Base-by-base conservation (phyloP, 148 eudicot genomes). In the Cornus suecica region DNA sequence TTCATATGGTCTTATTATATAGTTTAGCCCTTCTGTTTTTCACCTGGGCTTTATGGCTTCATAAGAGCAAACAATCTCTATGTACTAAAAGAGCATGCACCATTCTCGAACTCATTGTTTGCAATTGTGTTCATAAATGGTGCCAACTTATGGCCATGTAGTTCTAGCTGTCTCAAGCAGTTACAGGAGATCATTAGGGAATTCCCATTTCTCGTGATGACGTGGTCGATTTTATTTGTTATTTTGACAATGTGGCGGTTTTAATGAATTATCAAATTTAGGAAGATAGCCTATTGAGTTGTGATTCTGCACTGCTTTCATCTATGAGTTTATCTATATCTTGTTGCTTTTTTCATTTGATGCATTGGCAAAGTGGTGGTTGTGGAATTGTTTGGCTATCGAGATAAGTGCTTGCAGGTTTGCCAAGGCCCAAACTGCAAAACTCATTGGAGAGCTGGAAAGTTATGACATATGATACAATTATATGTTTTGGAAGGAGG, bases 31-130 rank as follows among this genome's bases (percentile, higher is more conserved):
- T 27, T 52, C 65, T 64, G 31, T 24, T 66, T 69, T 54, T 80
- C 68, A 76, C 63, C n/a, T 61, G 37, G 65, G 79, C 67, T 80
- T 32, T 29, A 56, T 48, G 63, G 4, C 42, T 37, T 37, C 42
- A 6, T 37, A 37, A 37, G 42, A 37, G 42, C 9, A 48, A 70
- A 31, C 74, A 15, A 28, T 37, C 45, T 72, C 26, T 72, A 58
- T 52, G 65, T 72, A 72, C 74, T 16, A 72, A 10, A 71, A 72
- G 27, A 54, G 20, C 74, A 72, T 25, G 74, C 10, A 28, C 74
- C 45, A 62, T 56, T 71, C 64, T 56, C 41, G 26, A 71, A 48
- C 23, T 56, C 5, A 15, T 16, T 16, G 2, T 56, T 22, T 56
- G 22, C 15, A 16, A 56, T 2, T 56, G 5, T 4, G 60, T 41